These are phyloP conservation scores for Serpula lacrymans DNA, from an alignment of 768 basidiomycete species.

Conservation along the genomic window DNA sequence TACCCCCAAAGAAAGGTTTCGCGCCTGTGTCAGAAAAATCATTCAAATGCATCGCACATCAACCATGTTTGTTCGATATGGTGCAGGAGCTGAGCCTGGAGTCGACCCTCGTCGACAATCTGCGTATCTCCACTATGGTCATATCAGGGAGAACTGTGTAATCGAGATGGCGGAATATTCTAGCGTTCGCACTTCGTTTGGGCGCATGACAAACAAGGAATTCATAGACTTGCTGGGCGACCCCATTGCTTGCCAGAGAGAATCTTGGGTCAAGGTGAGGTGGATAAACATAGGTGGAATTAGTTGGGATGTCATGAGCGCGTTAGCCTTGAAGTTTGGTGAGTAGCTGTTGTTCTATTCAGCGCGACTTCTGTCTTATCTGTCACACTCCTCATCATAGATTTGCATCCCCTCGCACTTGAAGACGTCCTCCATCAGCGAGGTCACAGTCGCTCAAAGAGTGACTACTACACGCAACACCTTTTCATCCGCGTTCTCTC, in stretches of 20 bases:
- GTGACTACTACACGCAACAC: constrained; percentile 67
- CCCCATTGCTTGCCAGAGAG: constrained; percentile 40
- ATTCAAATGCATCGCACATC: constrained; percentile 61
- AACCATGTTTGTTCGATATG: constrained; percentile 28
- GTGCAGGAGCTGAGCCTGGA: constrained; percentile 68
- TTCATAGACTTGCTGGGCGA: constrained; percentile 57
- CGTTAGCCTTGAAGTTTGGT: constrained; percentile 64
- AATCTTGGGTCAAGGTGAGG: constrained; percentile 64
- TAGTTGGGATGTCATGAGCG: constrained; percentile 71
- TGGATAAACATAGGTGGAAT: constrained; percentile 74
- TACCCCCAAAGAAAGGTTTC: constrained; percentile 50
- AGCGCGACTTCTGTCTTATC: constrained; percentile 12
- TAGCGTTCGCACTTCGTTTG: constrained; percentile 47
- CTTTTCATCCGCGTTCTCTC: constrained; percentile 68
- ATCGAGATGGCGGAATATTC: constrained; percentile 72
- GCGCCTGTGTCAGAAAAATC: constrained; percentile 54
- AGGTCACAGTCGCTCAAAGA: constrained; percentile 57
- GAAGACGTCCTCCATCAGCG: constrained; percentile 65
- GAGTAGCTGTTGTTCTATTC: constrained; percentile 36
- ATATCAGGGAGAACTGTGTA: constrained; percentile 56
- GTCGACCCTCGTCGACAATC: constrained; percentile 62
- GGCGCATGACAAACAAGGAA: constrained; percentile 56
- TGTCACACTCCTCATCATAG: constrained; percentile 27
- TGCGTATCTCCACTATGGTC: constrained; percentile 52
- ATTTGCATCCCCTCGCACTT: constrained; percentile 66